Evolutionary conservation across 1,139 yeast genomes (phyloP).

Genomic region (Meyerozyma carpophila): DNA sequence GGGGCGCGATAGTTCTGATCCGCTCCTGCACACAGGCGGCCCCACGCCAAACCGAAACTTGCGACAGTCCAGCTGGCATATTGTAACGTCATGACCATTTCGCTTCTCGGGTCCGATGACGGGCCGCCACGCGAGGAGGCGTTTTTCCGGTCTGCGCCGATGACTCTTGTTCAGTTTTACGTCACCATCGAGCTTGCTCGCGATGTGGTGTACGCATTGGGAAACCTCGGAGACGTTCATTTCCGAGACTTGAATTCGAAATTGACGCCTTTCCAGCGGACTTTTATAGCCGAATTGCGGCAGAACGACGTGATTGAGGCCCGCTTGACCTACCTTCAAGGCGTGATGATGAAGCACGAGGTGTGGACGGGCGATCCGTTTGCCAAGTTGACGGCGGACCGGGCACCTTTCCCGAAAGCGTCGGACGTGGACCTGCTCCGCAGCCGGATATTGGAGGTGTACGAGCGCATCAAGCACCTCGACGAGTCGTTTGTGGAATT

Average conservation of each 20-base stretch:
- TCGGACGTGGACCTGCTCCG: slow-evolving; percentile 29
- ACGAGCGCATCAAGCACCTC: slow-evolving; percentile 27
- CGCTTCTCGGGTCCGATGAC: neutral
- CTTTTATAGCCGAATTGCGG: slow-evolving; percentile 79
- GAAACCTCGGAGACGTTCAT: slow-evolving; percentile 78
- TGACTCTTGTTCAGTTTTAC: slow-evolving; percentile 88
- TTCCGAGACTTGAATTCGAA: slow-evolving; percentile 83
- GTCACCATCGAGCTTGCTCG: slow-evolving; percentile 89
- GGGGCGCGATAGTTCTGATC: too few relatives aligned
- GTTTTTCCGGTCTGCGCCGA: slow-evolving; percentile 74
- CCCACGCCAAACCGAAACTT: neutral
- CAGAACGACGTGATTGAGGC: slow-evolving; percentile 31
- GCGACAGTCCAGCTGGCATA: neutral
- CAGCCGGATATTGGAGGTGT: slow-evolving; percentile 15
- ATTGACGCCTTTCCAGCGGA: slow-evolving; percentile 78
- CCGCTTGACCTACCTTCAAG: slow-evolving; percentile 23
- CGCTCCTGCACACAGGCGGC: neutral
- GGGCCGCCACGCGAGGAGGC: slow-evolving; percentile 7
- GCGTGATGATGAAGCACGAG: slow-evolving; percentile 31
- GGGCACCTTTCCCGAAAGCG: slow-evolving; percentile 23
- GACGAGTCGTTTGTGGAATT: slow-evolving; percentile 25
- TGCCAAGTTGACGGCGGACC: slow-evolving; percentile 21
- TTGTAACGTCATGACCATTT: neutral
- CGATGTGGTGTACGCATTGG: slow-evolving; percentile 77
- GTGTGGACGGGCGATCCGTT: slow-evolving; percentile 22